Conservation (phyloP, 768 basidiomycete genomes). For the Glaciozyma martinii region DNA sequence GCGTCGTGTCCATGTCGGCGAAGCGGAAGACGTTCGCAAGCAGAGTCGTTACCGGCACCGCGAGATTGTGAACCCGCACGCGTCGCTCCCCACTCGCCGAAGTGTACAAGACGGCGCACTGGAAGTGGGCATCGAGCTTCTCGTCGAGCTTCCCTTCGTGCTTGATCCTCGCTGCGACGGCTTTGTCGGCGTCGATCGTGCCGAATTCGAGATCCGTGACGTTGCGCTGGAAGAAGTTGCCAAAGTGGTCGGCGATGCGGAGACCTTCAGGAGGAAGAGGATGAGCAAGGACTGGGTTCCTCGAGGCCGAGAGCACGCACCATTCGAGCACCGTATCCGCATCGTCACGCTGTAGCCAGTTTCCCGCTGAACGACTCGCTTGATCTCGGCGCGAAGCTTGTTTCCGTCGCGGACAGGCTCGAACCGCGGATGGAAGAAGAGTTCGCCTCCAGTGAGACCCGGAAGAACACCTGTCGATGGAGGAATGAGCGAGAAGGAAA, state of each 20-base stretch:
- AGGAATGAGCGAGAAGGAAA: neutral
- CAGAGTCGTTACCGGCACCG: conserved; percentile 65
- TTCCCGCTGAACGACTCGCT: conserved; percentile 56
- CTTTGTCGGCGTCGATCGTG: conserved; percentile 68
- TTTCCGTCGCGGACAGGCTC: conserved; percentile 56
- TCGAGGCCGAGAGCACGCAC: conserved; percentile 43
- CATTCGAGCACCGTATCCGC: conserved; percentile 74
- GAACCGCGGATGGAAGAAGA: conserved; percentile 90
- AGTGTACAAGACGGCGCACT: conserved; percentile 83
- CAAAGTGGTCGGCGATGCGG: conserved; percentile 48
- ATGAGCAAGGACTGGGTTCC: conserved; percentile 41
- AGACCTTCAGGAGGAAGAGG: conserved; percentile 29
- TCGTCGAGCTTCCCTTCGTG: conserved; percentile 59
- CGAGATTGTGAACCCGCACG: conserved; percentile 79
- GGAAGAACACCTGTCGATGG: conserved; percentile 42
- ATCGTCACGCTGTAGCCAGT: conserved; percentile 72
- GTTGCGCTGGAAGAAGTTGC: conserved; percentile 61
- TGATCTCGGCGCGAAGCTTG: conserved; percentile 65
- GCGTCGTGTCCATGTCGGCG: conserved; percentile 79
- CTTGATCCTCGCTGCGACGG: conserved; percentile 64
- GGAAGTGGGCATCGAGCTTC: conserved; percentile 65
- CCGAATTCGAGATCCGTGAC: conserved; percentile 70
- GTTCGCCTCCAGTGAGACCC: conserved; percentile 73
- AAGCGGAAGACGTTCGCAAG: conserved; percentile 86
- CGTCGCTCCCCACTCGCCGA: conserved; percentile 63